Evolutionary conservation across 768 basidiomycete species (phyloP).

Genomic region (Rhodotorula taiwanensis): DNA sequence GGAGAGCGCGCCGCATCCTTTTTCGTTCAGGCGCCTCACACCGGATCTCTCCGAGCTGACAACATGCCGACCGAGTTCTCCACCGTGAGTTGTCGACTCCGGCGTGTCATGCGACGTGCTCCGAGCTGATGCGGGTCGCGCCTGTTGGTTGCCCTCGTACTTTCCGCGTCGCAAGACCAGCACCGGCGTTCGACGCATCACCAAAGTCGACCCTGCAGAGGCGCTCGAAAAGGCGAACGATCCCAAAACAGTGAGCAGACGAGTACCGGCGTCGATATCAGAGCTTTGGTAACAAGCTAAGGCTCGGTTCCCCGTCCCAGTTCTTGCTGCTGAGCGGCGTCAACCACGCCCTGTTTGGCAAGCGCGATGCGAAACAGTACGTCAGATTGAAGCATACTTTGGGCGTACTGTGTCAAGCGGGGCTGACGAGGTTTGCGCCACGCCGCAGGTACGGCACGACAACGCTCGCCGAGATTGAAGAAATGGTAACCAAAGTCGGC

Average conservation of each 20-base stretch:
- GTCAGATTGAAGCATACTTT: too few relatives aligned
- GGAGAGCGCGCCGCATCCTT: too few relatives aligned
- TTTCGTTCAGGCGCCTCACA: too few relatives aligned
- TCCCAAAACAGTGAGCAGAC: slow-evolving; percentile 27
- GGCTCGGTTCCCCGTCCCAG: not conserved
- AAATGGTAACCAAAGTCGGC: slow-evolving; percentile 27
- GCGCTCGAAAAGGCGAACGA: slow-evolving; percentile 12
- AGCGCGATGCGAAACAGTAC: slow-evolving; percentile 33
- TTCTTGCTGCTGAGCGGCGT: slow-evolving; percentile 37
- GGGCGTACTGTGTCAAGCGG: too few relatives aligned
- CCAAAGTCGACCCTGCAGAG: slow-evolving; percentile 35
- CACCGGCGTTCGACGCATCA: slow-evolving; percentile 34
- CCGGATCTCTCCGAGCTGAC: too few relatives aligned
- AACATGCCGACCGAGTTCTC: slow-evolving; percentile 26
- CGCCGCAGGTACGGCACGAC: slow-evolving; percentile 35
- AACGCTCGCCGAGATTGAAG: slow-evolving; percentile 37
- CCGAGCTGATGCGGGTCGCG: too few relatives aligned
- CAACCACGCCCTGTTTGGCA: slow-evolving; percentile 39
- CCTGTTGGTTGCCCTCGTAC: too few relatives aligned
- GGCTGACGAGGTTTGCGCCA: too few relatives aligned
- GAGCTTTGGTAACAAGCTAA: not conserved
- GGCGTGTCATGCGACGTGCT: too few relatives aligned
- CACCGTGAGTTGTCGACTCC: slow-evolving; percentile 4
- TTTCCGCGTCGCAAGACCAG: not conserved
- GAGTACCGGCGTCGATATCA: not conserved